These are phyloP conservation scores for Nothophaeocryptopus gaeumannii DNA, from an alignment of 2,329 filamentous ascomycete species.

Conservation along the genomic window DNA sequence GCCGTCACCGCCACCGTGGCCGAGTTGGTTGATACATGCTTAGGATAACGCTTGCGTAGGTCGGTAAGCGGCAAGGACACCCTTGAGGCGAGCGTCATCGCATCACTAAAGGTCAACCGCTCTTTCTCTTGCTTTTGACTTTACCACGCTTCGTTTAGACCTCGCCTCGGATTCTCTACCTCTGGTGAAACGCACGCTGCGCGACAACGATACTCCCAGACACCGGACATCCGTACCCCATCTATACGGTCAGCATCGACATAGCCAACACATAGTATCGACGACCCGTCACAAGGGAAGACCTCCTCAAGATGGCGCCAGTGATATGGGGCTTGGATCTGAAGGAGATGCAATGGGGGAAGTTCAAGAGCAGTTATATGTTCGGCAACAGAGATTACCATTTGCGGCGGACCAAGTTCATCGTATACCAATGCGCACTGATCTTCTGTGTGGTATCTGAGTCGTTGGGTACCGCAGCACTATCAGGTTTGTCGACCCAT, in stretches of 20 bases:
- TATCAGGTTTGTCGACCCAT: conserved; percentile 45
- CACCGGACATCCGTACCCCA: no score
- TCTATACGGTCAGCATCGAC: no score
- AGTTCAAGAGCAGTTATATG: conserved; percentile 59
- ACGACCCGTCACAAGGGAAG: neutral
- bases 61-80: conserved; percentile 2
- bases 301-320: conserved; percentile 28
- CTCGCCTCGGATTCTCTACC: no score
- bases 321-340: conserved; percentile 60
- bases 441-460: conserved; percentile 57
- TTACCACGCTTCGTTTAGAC: no score
- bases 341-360: conserved; percentile 56
- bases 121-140: conserved; percentile 3
- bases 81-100: conserved; percentile 7
- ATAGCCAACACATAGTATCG: neutral
- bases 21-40: neutral
- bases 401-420: conserved; percentile 56
- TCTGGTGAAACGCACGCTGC: no score
- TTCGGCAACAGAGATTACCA: conserved; percentile 50
- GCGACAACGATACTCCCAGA: no score
- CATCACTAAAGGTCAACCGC: neutral
- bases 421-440: conserved; percentile 60
- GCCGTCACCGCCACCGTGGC: neutral
- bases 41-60: neutral
- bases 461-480: conserved; percentile 54